Base-by-base conservation (phyloP, 805 yeast species). In the Candida pseudoglaebosa region DNA sequence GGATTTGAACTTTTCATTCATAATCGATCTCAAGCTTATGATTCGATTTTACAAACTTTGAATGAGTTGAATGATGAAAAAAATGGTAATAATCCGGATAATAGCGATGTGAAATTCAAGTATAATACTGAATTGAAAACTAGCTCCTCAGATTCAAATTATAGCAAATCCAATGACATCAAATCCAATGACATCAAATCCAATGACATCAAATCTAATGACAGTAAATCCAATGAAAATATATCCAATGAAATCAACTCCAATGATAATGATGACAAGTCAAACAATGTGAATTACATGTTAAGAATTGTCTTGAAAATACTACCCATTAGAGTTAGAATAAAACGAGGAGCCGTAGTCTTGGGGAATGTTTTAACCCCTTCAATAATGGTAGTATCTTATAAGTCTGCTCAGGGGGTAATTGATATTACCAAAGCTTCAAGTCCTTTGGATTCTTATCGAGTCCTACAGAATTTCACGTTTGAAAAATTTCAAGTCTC, bases 1-100 rank as follows among this genome's bases (percentile, higher is more conserved):
- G 99, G 99, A 1, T 53, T 86, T 3, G 99, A 93, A 57, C 61
- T 84, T 33, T 93, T 89, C 56, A 63, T 84, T 40, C 91, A 85
- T 59, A 93, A 93, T 59, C 73, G 93, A 52, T 76, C 86, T 0
- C 66, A 65, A 8, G 90, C 95, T 0, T 93, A 84, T 59, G 90
- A 86, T 31, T 71, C 70, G 37, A 74, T 85, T 12, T 48, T 80
- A 48, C 71, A 73, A 15, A 46, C 56, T 13, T 52, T 73, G 14
- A 50, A 56, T 22, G 36, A 33, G 5, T 13, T 33, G n/a, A 21
- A 21, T 15, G 12, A 26, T 9, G 15, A 10, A 13, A 26, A 26
- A 15, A 26, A n/a, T 5, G 29, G 13, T 9, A n/a, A 26, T 10
- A 26, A 15, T 13, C 13, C 29, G 15, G 29, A 26, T n/a, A 26